Evolutionary conservation across 768 basidiomycete genomes (phyloP), one percentile per base, ranked within the genome.

Genomic region (Suillus subluteus): DNA sequence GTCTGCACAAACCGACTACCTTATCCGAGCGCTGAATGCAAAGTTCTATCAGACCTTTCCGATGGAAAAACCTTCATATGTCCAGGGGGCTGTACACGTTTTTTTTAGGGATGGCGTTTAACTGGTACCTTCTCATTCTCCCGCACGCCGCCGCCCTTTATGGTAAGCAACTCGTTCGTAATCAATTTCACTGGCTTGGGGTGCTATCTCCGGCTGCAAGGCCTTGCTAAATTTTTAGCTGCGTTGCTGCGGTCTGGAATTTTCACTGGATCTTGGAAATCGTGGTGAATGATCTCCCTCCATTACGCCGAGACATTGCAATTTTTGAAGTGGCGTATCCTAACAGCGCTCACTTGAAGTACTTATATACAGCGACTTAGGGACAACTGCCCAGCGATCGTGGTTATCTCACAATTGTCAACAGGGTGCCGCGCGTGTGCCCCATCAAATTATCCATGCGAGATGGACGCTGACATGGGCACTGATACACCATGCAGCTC

Each of bases 1-100:
- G 76, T 1, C 61, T 11, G 23, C 40, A 64, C 69, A 76, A 76
- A 67, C 68, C 2, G 23, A 56, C 30, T 70, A 44, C 76, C 59
- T 48, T 70, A 69, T 67, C 69, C 43, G 48, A 65, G 50, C 44
- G 59, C 59, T 21, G 38, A 54, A 35, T 37, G 12, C 50, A 64
- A 58, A 52, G 61, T 64, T 64, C 59, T 32, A 70, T 75, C 76
- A 76, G 75, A 78, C 63, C 63, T 63, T 76, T 77, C 75, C 69
- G 69, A 71, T 78, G 68, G 75, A 75, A 78, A 6, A 62, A 30
- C 41, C 15, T 30, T 41, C 55, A 61, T 61, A 61, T 43, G 3
- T 18, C 23, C 30, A 43, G 58, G 16, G n/a, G 59, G 59, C 59
- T 26, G 59, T 61, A 59, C 58, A 59, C 58, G 38, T 59, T 30